A percentile compares a stretch with the other conserved stretches of the same genome.
Conservation (phyloP, 2,329 filamentous ascomycete species). For the Nigrospora oryzae region DNA sequence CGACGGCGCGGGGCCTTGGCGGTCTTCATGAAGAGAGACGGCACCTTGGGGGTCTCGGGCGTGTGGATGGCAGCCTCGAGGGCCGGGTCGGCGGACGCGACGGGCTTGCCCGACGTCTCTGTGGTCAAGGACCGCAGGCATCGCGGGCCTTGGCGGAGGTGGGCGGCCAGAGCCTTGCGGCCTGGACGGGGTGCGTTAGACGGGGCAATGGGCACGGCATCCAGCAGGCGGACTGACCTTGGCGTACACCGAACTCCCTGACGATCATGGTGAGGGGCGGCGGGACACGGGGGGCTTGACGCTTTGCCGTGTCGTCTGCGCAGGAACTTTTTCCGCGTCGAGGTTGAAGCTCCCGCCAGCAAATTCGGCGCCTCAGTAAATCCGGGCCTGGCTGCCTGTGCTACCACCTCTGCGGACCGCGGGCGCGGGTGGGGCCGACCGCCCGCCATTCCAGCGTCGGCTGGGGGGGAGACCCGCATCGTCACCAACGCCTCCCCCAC, state of each 20-base stretch:
- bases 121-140: conserved; percentile 32
- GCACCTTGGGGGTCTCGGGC: conserved; percentile 8
- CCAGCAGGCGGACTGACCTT: conserved; percentile 12
- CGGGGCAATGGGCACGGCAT: conserved; percentile 4
- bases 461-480: no score
- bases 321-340: conserved; percentile 1
- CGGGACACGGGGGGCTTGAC: not conserved
- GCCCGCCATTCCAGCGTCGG: no score
- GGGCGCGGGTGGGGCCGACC: no score
- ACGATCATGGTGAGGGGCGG: conserved; percentile 17
- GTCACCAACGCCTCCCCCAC: no score
- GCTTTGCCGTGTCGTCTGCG: not conserved
- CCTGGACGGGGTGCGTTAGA: conserved; percentile 27
- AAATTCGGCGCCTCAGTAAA: not conserved
- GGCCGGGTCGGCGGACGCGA: conserved; percentile 12
- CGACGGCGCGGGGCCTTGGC: conserved; percentile 7
- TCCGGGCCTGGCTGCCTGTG: not conserved
- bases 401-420: no score
- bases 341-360: not conserved
- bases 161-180: conserved; percentile 40
- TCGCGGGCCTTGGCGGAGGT: conserved; percentile 22
- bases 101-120: conserved; percentile 17
- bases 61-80: conserved; percentile 8
- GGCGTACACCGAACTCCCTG: conserved; percentile 21
- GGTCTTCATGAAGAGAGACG: conserved; percentile 16